phyloP scores from a whole-genome alignment of 345 rosid species.

The Moricandia arvensis region DNA sequence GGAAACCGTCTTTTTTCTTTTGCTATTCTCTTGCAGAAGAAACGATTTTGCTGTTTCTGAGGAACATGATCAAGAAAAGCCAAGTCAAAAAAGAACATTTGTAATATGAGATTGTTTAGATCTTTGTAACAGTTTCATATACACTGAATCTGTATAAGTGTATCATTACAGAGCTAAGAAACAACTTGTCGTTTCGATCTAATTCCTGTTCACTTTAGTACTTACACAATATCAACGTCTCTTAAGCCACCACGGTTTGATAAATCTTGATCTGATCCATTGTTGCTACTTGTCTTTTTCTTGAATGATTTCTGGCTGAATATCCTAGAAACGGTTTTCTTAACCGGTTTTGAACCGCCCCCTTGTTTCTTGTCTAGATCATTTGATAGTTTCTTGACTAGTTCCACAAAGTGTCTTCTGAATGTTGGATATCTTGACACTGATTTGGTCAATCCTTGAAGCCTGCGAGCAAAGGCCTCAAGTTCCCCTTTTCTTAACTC shows the following conservation, averaged over 20 bases:
- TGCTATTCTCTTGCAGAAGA: conserved; percentile 50
- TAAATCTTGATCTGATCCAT: conserved; percentile 52
- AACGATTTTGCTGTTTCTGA: conserved; percentile 73
- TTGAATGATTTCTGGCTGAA: conserved; percentile 62
- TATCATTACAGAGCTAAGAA: conserved; percentile 27
- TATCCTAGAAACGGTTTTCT: conserved; percentile 52
- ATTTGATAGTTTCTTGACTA: conserved; percentile 55
- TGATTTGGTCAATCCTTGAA: conserved; percentile 79
- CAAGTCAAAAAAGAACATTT: neutral
- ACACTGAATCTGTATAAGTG: conserved; percentile 11
- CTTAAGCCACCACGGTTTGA: conserved; percentile 30
- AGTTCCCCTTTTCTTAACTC: conserved; percentile 82
- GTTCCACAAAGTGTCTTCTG: conserved; percentile 56
- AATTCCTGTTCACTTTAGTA: neutral
- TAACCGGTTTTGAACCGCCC: conserved; percentile 33
- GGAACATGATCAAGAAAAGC: conserved; percentile 22
- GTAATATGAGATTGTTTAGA: conserved; percentile 28
- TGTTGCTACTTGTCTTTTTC: conserved; percentile 46
- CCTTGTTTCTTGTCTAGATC: conserved; percentile 56
- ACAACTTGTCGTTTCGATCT: neutral
- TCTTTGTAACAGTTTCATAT: conserved; percentile 19
- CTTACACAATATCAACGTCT: conserved; percentile 46
- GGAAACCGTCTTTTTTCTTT: neutral
- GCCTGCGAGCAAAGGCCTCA: conserved; percentile 92
- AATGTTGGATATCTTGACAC: conserved; percentile 84